Percentiles rank a stretch among this genome's conserved stretches.
These are phyloP conservation scores for Psilocybe azurescens DNA, from an alignment of 768 basidiomycete genomes.

Conservation along the genomic window DNA sequence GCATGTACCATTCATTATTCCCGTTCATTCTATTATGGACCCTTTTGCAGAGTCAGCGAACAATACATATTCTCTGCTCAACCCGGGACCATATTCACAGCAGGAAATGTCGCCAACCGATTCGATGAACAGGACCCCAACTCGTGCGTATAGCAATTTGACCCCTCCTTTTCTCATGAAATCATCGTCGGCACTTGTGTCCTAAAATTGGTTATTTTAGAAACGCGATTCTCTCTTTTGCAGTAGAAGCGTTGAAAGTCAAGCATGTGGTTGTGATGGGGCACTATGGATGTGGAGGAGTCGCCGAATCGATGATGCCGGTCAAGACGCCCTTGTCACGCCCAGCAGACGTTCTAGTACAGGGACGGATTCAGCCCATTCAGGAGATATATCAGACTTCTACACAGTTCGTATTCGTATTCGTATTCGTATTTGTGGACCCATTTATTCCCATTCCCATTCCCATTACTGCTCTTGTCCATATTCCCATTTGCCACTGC, in stretches of 20 bases:
- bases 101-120: slow-evolving; percentile 38
- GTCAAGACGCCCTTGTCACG: not conserved
- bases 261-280: slow-evolving; percentile 37
- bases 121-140: slow-evolving; percentile 34
- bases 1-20: slow-evolving; percentile 6
- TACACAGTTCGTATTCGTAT: slow-evolving; percentile 7
- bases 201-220: slow-evolving; percentile 12
- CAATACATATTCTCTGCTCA: slow-evolving; percentile 33
- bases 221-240: slow-evolving; percentile 34
- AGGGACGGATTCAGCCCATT: slow-evolving; percentile 45
- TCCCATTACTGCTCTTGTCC: too few species aligned
- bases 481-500: too few species aligned
- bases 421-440: too few species aligned
- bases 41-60: slow-evolving; percentile 30
- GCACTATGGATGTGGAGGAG: slow-evolving; percentile 37
- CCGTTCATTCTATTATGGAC: not conserved
- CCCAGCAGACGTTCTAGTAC: slow-evolving; percentile 37
- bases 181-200: not conserved
- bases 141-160: slow-evolving; percentile 25
- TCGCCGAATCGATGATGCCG: slow-evolving; percentile 33
- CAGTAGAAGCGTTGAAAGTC: slow-evolving; percentile 32
- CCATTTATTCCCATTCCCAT: too few species aligned
- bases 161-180: not conserved
- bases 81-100: slow-evolving; percentile 38
- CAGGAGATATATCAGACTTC: slow-evolving; percentile 40